phyloP scores from a whole-genome alignment of 176 grass and related monocot genomes.

The Saccharum spontaneum region DNA sequence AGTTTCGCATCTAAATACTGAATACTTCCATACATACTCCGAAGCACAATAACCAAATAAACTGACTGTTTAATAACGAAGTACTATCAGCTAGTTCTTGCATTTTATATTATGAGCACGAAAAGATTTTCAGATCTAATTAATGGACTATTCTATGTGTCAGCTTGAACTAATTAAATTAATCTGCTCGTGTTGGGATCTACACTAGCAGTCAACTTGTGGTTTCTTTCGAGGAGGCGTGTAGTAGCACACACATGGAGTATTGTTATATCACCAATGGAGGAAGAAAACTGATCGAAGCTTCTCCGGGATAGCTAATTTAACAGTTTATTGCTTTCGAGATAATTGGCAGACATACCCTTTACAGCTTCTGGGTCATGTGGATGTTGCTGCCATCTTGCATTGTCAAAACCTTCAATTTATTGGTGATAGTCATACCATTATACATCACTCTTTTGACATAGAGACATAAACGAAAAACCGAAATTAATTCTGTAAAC shows the following conservation, averaged over 20 bases:
- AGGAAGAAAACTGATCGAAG: neutral
- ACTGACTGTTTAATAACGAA: neutral
- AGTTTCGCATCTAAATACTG: neutral
- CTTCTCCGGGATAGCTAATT: neutral
- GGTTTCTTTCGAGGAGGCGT: neutral
- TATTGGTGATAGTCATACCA: neutral
- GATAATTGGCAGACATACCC: neutral
- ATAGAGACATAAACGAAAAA: neutral
- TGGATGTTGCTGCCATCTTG: neutral
- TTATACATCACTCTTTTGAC: neutral
- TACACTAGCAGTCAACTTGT: neutral
- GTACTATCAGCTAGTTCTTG: neutral
- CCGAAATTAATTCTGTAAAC: neutral
- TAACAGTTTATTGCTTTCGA: neutral
- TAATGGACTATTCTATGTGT: neutral
- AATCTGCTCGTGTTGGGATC: neutral
- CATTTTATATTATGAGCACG: neutral
- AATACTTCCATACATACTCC: neutral
- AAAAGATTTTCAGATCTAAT: neutral
- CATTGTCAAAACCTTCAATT: neutral
- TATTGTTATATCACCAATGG: neutral
- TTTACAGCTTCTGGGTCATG: neutral
- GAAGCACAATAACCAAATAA: neutral
- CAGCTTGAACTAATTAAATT: neutral
- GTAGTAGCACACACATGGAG: neutral